Evolutionary conservation across 1,284 basidiomycete species (phyloP).

Genomic region (Cerrena zonata): DNA sequence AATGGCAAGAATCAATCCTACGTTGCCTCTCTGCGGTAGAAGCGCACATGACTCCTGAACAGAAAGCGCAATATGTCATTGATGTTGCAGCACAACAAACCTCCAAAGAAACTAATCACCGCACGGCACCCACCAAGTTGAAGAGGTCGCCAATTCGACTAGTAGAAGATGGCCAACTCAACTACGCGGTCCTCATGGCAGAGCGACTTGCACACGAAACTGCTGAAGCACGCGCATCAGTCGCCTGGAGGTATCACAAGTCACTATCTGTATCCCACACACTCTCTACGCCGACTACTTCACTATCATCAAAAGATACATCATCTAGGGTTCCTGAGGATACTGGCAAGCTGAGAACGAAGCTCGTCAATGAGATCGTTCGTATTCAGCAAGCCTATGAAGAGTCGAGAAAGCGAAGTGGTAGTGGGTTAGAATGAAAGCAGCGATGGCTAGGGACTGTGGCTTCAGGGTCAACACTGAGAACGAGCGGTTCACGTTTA

Average conservation of each 20-base stretch:
- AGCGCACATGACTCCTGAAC: not conserved
- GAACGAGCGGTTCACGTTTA: not conserved
- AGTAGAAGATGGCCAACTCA: not conserved
- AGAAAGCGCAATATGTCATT: not conserved
- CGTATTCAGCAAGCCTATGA: not conserved
- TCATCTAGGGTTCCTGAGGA: not conserved
- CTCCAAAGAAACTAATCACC: not conserved
- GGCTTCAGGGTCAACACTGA: not conserved
- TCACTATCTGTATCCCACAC: not conserved
- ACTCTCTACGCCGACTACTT: not conserved
- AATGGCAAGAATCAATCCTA: not conserved
- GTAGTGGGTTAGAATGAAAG: not conserved
- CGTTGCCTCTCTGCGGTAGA: not conserved
- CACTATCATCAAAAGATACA: not conserved
- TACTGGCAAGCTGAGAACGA: not conserved
- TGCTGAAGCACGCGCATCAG: not conserved
- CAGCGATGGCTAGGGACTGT: not conserved
- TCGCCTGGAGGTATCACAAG: not conserved
- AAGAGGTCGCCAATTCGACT: not conserved
- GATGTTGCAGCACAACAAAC: no score
- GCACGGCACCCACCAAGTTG: not conserved
- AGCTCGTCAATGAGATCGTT: not conserved
- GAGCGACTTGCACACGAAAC: not conserved
- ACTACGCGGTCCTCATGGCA: not conserved
- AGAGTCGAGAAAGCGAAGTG: not conserved